Evolutionary conservation across 495 filamentous ascomycete genomes (phyloP).

Genomic region (Cenococcum geophilum): DNA sequence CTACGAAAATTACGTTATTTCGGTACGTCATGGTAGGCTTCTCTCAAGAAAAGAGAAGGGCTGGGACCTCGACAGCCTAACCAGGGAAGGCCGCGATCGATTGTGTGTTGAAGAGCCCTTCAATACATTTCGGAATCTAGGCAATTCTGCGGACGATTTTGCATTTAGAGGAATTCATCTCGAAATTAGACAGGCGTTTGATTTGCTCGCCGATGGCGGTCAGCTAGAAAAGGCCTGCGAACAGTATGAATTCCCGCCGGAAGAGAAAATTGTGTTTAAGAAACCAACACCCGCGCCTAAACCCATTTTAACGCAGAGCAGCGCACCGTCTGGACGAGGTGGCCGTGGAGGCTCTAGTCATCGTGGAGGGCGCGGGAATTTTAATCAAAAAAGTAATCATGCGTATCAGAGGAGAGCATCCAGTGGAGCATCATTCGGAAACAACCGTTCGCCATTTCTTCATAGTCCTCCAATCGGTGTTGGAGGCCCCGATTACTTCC

Average conservation of each 20-base stretch:
- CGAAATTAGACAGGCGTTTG: constrained; percentile 83
- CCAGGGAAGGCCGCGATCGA: constrained; percentile 51
- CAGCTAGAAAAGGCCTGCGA: constrained; percentile 76
- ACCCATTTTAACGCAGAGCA: constrained; percentile 52
- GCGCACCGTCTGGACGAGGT: constrained; percentile 44
- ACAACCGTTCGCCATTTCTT: constrained; percentile 28
- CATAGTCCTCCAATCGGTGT: constrained; percentile 33
- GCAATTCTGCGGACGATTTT: constrained; percentile 92
- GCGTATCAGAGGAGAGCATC: constrained; percentile 36
- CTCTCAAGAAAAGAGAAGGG: constrained; percentile 81
- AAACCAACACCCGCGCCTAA: constrained; percentile 59
- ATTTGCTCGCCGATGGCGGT: constrained; percentile 59
- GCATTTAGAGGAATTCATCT: constrained; percentile 86
- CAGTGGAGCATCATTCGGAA: constrained; percentile 36
- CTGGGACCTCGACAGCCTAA: constrained; percentile 67
- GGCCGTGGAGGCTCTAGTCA: constrained; percentile 46
- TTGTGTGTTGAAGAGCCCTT: constrained; percentile 97
- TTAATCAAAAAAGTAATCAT: constrained; percentile 39
- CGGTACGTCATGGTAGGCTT: constrained; percentile 75
- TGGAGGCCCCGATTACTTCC: constrained; percentile 32
- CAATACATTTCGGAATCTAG: constrained; percentile 86
- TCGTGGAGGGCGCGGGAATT: constrained; percentile 51
- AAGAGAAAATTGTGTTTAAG: constrained; percentile 72
- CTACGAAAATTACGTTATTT: constrained; percentile 77
- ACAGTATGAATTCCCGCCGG: constrained; percentile 75